These are phyloP conservation scores for Boletus semigastroideus DNA, from an alignment of 1,284 basidiomycete genomes.

Conservation along the genomic window DNA sequence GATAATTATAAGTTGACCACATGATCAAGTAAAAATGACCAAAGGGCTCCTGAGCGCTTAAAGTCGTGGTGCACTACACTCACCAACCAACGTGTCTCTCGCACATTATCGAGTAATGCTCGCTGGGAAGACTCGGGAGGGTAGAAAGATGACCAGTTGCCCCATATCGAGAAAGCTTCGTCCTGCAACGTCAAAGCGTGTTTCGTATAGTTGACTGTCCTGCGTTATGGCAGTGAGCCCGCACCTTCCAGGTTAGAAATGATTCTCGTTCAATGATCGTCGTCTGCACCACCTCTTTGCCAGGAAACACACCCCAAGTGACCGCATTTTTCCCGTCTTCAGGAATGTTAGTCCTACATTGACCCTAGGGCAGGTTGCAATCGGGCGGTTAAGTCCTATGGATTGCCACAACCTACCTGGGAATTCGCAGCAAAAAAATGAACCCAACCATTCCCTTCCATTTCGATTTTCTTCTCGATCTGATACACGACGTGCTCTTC, in stretches of 20 bases:
- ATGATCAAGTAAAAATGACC: slow-evolving; percentile 73
- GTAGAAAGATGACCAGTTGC: slow-evolving; percentile 91
- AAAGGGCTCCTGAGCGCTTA: slow-evolving; percentile 78
- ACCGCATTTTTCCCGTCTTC: slow-evolving; percentile 89
- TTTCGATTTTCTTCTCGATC: slow-evolving; percentile 60
- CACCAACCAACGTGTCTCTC: slow-evolving; percentile 84
- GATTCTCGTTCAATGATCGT: slow-evolving; percentile 96
- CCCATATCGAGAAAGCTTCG: slow-evolving; percentile 96
- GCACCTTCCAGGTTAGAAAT: slow-evolving; percentile 90
- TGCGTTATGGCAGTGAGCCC: slow-evolving; percentile 11
- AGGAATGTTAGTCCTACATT: slow-evolving; percentile 79
- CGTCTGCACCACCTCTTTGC: slow-evolving; percentile 93
- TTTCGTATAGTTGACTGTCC: neutral
- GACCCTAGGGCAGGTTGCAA: slow-evolving; percentile 53
- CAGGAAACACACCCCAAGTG: slow-evolving; percentile 98
- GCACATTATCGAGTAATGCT: slow-evolving; percentile 68
- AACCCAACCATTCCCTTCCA: slow-evolving; percentile 62
- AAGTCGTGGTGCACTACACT: slow-evolving; percentile 96
- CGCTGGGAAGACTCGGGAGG: slow-evolving; percentile 75
- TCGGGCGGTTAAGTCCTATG: neutral
- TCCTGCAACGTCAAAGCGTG: slow-evolving; percentile 52
- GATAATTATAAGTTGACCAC: neutral
- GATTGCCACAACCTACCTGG: slow-evolving; percentile 48
- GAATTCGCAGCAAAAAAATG: slow-evolving; percentile 87
- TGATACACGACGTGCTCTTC: slow-evolving; percentile 59